Evolutionary conservation across 352 stramenopile species (phyloP).

Genomic region (Phytophthora syringae): DNA sequence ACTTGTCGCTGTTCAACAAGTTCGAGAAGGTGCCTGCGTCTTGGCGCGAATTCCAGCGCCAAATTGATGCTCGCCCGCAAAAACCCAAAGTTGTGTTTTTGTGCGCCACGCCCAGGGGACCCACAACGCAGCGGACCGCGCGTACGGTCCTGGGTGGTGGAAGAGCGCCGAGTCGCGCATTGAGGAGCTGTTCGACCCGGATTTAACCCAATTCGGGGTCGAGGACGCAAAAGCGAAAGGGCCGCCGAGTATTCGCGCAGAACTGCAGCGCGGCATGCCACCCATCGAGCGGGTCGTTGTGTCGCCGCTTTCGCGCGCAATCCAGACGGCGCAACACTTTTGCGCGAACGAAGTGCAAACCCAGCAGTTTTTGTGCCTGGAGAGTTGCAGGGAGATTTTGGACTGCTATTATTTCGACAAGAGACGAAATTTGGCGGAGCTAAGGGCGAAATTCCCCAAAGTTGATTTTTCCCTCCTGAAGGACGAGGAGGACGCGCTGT

Average conservation of each 20-base stretch:
- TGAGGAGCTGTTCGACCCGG: background rate
- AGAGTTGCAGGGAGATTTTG: background rate
- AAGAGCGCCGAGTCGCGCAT: background rate
- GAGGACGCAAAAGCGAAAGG: background rate
- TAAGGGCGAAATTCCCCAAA: background rate
- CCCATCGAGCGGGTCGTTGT: background rate
- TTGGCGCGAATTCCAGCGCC: background rate
- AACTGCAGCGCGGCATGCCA: background rate
- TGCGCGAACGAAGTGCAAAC: background rate
- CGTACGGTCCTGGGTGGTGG: background rate
- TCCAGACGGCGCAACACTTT: background rate
- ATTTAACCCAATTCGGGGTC: background rate
- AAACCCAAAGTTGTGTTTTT: background rate
- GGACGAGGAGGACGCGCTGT: background rate
- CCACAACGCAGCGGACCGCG: background rate
- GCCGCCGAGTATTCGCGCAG: background rate
- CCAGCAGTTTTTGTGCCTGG: background rate
- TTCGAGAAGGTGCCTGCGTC: background rate
- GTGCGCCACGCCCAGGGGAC: background rate
- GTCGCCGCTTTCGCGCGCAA: background rate
- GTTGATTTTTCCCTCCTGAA: background rate
- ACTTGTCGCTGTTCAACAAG: background rate
- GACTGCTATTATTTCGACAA: background rate
- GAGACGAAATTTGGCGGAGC: background rate
- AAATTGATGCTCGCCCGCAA: slow-evolving; percentile 3